phyloP scores from a whole-genome alignment of 2,329 filamentous ascomycete genomes.

The Penicillium sumatraense region DNA sequence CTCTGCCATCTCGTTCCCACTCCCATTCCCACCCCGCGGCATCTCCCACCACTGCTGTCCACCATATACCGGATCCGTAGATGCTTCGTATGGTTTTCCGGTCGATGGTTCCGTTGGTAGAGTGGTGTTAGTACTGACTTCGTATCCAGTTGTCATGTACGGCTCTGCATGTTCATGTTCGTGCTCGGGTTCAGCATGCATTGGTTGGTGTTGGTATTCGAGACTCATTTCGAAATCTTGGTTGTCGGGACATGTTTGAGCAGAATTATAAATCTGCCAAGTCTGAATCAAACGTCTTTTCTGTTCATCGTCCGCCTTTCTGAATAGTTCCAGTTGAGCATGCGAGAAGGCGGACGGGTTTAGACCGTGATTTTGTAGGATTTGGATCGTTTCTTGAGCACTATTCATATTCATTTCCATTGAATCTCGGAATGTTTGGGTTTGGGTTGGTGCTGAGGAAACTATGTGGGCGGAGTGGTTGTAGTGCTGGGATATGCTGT shows the following conservation, averaged over 20 bases:
- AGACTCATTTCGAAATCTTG: slow-evolving; percentile 51
- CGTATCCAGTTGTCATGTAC: slow-evolving; percentile 84
- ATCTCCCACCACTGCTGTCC: slow-evolving; percentile 45
- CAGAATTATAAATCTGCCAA: slow-evolving; percentile 75
- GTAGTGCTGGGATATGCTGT: slow-evolving; percentile 81
- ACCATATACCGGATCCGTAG: slow-evolving; percentile 49
- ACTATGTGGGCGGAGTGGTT: slow-evolving; percentile 74
- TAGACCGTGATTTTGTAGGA: slow-evolving; percentile 70
- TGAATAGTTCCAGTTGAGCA: slow-evolving; percentile 79
- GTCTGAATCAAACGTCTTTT: slow-evolving; percentile 77
- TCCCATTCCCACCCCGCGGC: slow-evolving; percentile 29
- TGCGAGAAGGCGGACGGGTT: slow-evolving; percentile 71
- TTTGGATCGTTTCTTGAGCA: slow-evolving; percentile 46
- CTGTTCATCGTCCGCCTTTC: slow-evolving; percentile 72
- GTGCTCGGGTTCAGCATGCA: too few relatives aligned
- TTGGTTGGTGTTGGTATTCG: slow-evolving; percentile 24
- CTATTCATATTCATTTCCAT: slow-evolving; percentile 44
- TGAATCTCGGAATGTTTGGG: slow-evolving; percentile 37
- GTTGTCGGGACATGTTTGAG: not conserved
- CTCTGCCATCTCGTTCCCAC: too few relatives aligned
- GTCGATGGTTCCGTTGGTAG: slow-evolving; percentile 34
- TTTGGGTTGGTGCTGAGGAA: slow-evolving; percentile 35
- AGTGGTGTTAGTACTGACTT: slow-evolving; percentile 66
- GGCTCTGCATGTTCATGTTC: slow-evolving; percentile 62
- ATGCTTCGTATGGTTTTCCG: slow-evolving; percentile 38